Conservation (phyloP, 495 filamentous ascomycete species). For the Podospora sp. region DNA sequence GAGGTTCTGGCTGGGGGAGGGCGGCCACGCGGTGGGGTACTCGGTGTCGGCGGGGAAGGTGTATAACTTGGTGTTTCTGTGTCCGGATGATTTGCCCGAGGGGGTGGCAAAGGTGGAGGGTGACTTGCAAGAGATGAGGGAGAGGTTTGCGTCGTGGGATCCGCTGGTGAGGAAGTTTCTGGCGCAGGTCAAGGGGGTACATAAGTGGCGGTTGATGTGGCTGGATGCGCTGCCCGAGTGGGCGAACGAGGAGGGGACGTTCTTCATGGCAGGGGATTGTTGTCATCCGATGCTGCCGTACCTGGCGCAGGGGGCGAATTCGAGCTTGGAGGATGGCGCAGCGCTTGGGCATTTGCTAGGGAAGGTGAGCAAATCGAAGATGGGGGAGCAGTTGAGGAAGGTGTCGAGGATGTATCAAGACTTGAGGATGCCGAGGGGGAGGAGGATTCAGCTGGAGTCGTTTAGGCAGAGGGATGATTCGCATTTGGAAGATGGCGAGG, state of each 20-base stretch:
- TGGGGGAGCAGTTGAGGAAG: slow-evolving; percentile 47
- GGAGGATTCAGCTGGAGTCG: slow-evolving; percentile 56
- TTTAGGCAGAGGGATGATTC: slow-evolving; percentile 59
- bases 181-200: slow-evolving; percentile 46
- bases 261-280: slow-evolving; percentile 58
- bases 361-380: slow-evolving; percentile 53
- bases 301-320: slow-evolving; percentile 63
- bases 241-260: slow-evolving; percentile 43
- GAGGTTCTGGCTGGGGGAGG: slow-evolving; percentile 71
- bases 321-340: slow-evolving; percentile 58
- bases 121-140: slow-evolving; percentile 51
- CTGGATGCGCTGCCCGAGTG: slow-evolving; percentile 43
- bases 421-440: slow-evolving; percentile 61
- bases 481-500: slow-evolving; percentile 60
- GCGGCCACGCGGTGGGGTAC: slow-evolving; percentile 60
- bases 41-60: slow-evolving; percentile 52
- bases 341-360: slow-evolving; percentile 55
- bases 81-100: slow-evolving; percentile 54
- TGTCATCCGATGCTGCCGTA: slow-evolving; percentile 73
- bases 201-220: slow-evolving; percentile 58
- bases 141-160: slow-evolving; percentile 56
- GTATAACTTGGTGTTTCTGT: slow-evolving; percentile 62
- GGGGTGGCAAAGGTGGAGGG: slow-evolving; percentile 47
- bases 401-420: slow-evolving; percentile 61
- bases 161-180: slow-evolving; percentile 53